Percentiles rank a stretch among this genome's conserved stretches.
Evolutionary conservation across 2,329 filamentous ascomycete genomes (phyloP).

Genomic region (Phialocephala subalpina): DNA sequence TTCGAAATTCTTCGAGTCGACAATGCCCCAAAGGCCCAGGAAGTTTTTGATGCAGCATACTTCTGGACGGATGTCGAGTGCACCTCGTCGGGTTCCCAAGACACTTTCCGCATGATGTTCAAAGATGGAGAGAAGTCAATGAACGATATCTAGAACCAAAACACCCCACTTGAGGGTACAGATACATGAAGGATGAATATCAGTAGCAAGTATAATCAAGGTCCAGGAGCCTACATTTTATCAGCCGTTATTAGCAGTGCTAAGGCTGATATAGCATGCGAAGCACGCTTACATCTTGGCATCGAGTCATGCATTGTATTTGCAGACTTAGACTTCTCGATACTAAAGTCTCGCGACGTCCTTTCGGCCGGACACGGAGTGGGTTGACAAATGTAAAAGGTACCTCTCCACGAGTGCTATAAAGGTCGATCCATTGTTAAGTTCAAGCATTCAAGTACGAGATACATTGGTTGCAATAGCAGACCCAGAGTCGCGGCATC

Average conservation of each 20-base stretch:
- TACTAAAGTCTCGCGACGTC: background rate
- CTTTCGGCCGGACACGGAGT: background rate
- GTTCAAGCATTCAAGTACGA: background rate
- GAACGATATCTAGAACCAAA: background rate
- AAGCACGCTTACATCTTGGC: background rate
- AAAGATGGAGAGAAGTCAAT: too few species aligned
- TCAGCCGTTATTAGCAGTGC: conserved; percentile 15
- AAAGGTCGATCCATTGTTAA: background rate
- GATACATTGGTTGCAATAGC: background rate
- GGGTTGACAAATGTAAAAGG: background rate
- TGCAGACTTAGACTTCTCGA: background rate
- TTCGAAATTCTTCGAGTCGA: background rate
- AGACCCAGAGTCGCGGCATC: background rate
- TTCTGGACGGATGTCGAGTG: too few species aligned
- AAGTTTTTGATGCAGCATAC: background rate
- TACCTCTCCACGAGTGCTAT: background rate
- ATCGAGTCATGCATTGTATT: background rate
- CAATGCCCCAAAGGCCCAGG: too few species aligned
- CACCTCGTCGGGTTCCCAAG: too few species aligned
- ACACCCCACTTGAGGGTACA: background rate
- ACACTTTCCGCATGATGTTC: too few species aligned
- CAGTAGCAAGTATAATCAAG: conserved; percentile 13
- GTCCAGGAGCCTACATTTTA: conserved; percentile 14
- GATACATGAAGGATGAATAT: background rate
- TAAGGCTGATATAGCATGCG: conserved; percentile 9